phyloP scores from a whole-genome alignment of 345 rosid genomes.

The Syzygium oleosum region DNA sequence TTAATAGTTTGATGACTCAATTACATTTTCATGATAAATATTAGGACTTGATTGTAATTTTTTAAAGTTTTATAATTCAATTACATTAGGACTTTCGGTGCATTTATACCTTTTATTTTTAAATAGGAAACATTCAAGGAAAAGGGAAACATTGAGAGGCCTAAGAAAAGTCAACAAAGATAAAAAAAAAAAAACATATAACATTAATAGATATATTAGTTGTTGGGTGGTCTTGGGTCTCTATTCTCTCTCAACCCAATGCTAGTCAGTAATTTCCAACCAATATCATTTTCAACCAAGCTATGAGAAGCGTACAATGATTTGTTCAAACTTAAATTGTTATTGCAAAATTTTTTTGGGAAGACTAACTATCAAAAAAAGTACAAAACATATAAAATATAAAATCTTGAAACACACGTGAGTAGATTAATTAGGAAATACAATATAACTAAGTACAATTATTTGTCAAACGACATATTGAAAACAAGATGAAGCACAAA shows the following conservation, averaged over 20 bases:
- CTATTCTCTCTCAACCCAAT: no score
- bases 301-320: background rate
- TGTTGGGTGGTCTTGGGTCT: no score
- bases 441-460: background rate
- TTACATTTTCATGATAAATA: no score
- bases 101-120: background rate
- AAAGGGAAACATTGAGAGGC: background rate
- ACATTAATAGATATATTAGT: background rate
- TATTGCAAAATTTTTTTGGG: background rate
- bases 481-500: background rate
- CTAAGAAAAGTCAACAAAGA: background rate
- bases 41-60: no score
- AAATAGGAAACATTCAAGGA: background rate
- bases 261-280: background rate
- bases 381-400: background rate
- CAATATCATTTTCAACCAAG: background rate
- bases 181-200: background rate
- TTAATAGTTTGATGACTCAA: no score
- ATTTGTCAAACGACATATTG: background rate
- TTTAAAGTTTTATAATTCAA: no score
- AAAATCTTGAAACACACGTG: background rate
- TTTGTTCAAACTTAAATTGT: background rate
- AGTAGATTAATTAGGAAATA: background rate
- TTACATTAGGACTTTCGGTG: no score
- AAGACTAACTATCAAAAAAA: background rate